Evolutionary conservation across 257 asterid species (phyloP), one percentile per base, ranked within the genome.

Genomic region (Marsdenia floribunda): DNA sequence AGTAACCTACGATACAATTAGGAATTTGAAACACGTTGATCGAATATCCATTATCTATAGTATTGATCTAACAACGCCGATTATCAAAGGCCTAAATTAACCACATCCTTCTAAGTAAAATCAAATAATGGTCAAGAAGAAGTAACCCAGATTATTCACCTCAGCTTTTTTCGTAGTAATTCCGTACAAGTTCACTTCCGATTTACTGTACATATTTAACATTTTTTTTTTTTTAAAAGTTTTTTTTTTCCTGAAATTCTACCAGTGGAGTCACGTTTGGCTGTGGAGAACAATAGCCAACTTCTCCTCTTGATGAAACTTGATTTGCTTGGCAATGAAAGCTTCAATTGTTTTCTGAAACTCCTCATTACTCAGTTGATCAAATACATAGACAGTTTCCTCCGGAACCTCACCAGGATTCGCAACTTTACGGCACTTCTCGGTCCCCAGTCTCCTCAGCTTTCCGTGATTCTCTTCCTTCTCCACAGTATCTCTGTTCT

Each of bases 291-390:
- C 90, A 78, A 90, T 84, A 8, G 90, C 86, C 14, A 84, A 42
- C 81, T 89, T 88, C 74, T 93, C 98, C 77, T 88, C 76, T 18
- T 75, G 82, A 80, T 85, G 98, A 78, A 93, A 93, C 77, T 87
- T 86, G 49, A 90, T 72, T 81, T 93, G 98, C 87, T 76, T 90
- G 24, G 96, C 91, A 74, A 93, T 93, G 49, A 93, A 93, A 3
- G 74, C 90, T 46, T 93, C 98, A 44, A 90, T 88, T 3, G 88
- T 83, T 74, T 80, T 79, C 72, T 88, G 90, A 79, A 93, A 93
- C 82, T 91, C 98, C 83, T 93, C 95, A 79, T 86, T 87, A 71
- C 93, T 92, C 87, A 92, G 26, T 52, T 83, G 77, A 63, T 86
- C 91, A 78, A 84, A 87, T 66, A 77, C 49, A 76, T 77, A 83